A percentile compares a stretch with the other conserved stretches of the same genome.
These are phyloP conservation scores for Blastobotrys peoriensis DNA, from an alignment of 805 yeast species.

Conservation along the genomic window DNA sequence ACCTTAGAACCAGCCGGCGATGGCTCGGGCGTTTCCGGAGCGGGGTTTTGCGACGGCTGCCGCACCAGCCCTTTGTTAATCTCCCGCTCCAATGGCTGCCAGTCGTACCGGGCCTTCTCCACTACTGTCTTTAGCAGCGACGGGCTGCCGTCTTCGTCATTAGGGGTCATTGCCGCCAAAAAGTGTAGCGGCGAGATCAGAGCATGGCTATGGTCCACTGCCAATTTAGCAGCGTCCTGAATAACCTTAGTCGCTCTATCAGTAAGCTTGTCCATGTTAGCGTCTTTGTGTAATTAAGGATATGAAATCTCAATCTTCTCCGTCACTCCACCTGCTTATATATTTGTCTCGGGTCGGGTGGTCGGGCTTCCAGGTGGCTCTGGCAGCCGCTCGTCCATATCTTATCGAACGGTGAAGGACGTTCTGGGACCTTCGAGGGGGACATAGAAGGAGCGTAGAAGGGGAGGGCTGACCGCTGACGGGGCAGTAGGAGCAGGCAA, in stretches of 20 bases:
- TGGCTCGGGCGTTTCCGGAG: conserved; percentile 76
- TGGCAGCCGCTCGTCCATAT: not conserved
- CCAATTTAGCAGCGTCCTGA: conserved; percentile 72
- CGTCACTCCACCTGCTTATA: not conserved
- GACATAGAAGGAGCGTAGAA: not conserved
- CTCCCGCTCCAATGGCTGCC: conserved; percentile 68
- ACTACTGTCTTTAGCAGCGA: conserved; percentile 73
- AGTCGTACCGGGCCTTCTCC: conserved; percentile 85
- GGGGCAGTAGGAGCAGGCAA: too few relatives aligned
- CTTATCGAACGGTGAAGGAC: not conserved
- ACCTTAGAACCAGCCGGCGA: conserved; percentile 73
- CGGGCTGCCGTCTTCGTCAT: conserved; percentile 49
- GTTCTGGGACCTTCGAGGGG: not conserved
- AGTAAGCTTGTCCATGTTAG: conserved; percentile 50
- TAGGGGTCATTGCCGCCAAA: conserved; percentile 80
- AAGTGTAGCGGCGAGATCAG: conserved; percentile 85
- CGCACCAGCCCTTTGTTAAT: conserved; percentile 79
- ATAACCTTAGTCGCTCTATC: conserved; percentile 85
- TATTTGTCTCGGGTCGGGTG: not conserved
- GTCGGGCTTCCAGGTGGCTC: not conserved
- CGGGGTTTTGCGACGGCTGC: conserved; percentile 81
- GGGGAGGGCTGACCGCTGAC: too few relatives aligned
- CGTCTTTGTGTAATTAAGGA: not conserved
- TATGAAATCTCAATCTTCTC: too few relatives aligned
- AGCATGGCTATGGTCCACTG: conserved; percentile 77